Evolutionary conservation across 2,329 filamentous ascomycete genomes (phyloP).

Genomic region (Fusarium zealandicum): DNA sequence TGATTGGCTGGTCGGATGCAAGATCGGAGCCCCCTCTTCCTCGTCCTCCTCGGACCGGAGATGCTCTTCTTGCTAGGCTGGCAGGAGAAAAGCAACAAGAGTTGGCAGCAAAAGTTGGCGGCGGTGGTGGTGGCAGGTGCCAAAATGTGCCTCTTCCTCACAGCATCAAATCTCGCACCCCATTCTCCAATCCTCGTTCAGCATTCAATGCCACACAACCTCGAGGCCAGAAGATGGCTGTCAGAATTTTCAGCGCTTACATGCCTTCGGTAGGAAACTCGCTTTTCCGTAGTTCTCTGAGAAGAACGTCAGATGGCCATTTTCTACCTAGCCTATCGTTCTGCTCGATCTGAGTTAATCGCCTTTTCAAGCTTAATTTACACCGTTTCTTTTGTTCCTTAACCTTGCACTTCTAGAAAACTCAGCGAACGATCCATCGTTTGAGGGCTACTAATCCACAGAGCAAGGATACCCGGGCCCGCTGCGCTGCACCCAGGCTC

Average conservation of each 20-base stretch:
- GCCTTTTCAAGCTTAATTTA: constrained; percentile 27
- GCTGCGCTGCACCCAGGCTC: constrained; percentile 18
- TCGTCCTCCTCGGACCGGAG: constrained; percentile 24
- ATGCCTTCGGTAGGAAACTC: constrained; percentile 8
- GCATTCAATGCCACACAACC: constrained; percentile 1
- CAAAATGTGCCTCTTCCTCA: constrained; percentile 17
- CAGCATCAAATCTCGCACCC: constrained; percentile 13
- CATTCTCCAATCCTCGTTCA: constrained; percentile 20
- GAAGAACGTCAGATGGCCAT: not conserved
- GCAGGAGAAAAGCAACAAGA: constrained; percentile 16
- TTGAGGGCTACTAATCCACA: constrained; percentile 5
- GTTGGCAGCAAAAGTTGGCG: constrained; percentile 14
- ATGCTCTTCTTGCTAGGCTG: constrained; percentile 18
- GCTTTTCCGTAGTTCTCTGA: constrained; percentile 1
- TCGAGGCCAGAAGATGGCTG: constrained; percentile 6
- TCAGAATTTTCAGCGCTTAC: constrained; percentile 28
- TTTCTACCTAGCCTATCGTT: constrained; percentile 6
- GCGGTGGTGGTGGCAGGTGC: constrained; percentile 30
- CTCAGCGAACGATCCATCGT: constrained; percentile 26
- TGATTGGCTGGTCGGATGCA: constrained; percentile 26
- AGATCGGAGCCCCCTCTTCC: constrained; percentile 33
- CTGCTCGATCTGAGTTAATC: constrained; percentile 17
- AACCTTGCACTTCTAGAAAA: constrained; percentile 36
- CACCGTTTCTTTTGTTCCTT: constrained; percentile 27
- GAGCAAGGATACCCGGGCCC: constrained; percentile 13